A percentile compares a stretch with the other conserved stretches of the same genome.
These are phyloP conservation scores for Pyrus hybrid DNA, from an alignment of 331 rosid genomes.

Conservation along the genomic window DNA sequence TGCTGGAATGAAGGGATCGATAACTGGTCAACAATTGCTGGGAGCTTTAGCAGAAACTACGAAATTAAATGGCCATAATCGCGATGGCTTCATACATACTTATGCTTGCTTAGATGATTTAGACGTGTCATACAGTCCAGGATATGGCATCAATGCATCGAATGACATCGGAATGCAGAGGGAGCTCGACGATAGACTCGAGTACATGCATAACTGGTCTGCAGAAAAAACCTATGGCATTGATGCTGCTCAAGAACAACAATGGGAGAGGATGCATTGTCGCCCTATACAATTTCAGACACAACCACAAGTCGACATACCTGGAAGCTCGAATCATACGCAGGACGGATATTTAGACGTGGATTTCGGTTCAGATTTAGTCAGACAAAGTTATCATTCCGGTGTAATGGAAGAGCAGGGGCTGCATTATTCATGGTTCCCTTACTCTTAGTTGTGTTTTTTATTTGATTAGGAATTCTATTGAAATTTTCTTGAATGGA, in stretches of 20 bases:
- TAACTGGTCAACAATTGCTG: not conserved
- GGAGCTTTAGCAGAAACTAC: not conserved
- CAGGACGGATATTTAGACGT: constrained; percentile 30
- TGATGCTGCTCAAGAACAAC: not conserved
- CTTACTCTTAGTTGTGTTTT: not conserved
- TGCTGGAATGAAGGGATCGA: not conserved
- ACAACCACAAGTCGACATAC: not conserved
- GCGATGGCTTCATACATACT: not conserved
- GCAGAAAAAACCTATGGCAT: not conserved
- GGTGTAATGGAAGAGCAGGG: constrained; percentile 54
- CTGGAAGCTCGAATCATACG: constrained; percentile 19
- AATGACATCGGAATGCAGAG: not conserved
- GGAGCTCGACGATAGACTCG: not conserved
- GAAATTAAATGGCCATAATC: not conserved
- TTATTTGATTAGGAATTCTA: not conserved
- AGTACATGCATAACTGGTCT: constrained; percentile 7
- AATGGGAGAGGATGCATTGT: not conserved
- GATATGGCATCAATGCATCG: not conserved
- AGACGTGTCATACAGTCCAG: too few species aligned
- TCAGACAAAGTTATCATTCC: constrained; percentile 56
- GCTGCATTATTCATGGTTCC: constrained; percentile 49
- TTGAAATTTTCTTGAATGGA: not conserved
- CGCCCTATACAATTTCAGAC: not conserved
- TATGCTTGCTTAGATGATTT: not conserved
- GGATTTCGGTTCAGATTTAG: constrained; percentile 35